A percentile compares a stretch with the other conserved stretches of the same genome.
These are phyloP conservation scores for Pisolithus tinctorius DNA, from an alignment of 768 basidiomycete species.

Conservation along the genomic window DNA sequence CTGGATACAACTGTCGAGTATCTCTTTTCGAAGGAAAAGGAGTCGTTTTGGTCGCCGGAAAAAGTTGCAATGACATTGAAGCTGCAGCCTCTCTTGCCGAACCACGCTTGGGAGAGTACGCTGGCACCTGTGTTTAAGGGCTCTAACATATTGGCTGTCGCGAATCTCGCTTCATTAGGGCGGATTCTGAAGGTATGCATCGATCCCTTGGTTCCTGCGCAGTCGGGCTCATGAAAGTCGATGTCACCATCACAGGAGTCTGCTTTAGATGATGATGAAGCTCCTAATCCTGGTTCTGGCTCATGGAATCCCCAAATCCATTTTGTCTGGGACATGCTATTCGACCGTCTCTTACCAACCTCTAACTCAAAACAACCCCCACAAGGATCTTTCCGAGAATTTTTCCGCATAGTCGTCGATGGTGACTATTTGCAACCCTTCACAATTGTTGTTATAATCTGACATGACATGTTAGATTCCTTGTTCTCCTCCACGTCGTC, in stretches of 20 bases:
- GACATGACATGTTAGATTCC: slow-evolving; percentile 49
- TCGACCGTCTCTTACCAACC: slow-evolving; percentile 64
- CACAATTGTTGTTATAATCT: background rate
- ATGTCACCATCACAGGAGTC: slow-evolving; percentile 41
- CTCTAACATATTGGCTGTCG: slow-evolving; percentile 54
- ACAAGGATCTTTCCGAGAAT: slow-evolving; percentile 77
- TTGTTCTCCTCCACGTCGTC: slow-evolving; percentile 82
- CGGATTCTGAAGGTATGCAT: slow-evolving; percentile 67
- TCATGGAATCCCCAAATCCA: slow-evolving; percentile 89
- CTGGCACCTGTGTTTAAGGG: slow-evolving; percentile 74
- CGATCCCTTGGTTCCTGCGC: background rate
- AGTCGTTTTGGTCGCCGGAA: slow-evolving; percentile 71
- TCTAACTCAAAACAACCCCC: slow-evolving; percentile 26
- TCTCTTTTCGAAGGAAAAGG: slow-evolving; percentile 34
- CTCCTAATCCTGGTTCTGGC: slow-evolving; percentile 43
- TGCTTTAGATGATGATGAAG: slow-evolving; percentile 47
- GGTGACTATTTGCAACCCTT: slow-evolving; percentile 42
- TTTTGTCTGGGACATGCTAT: slow-evolving; percentile 82
- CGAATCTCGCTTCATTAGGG: slow-evolving; percentile 71
- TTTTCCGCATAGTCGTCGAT: slow-evolving; percentile 88
- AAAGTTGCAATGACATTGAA: slow-evolving; percentile 77
- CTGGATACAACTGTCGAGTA: slow-evolving; percentile 41
- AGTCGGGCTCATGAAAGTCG: slow-evolving; percentile 4
- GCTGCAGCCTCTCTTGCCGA: slow-evolving; percentile 54
- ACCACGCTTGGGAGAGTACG: slow-evolving; percentile 59